These are phyloP conservation scores for Sarocladiaceae sp. DNA, from an alignment of 2,329 filamentous ascomycete genomes.

Conservation along the genomic window DNA sequence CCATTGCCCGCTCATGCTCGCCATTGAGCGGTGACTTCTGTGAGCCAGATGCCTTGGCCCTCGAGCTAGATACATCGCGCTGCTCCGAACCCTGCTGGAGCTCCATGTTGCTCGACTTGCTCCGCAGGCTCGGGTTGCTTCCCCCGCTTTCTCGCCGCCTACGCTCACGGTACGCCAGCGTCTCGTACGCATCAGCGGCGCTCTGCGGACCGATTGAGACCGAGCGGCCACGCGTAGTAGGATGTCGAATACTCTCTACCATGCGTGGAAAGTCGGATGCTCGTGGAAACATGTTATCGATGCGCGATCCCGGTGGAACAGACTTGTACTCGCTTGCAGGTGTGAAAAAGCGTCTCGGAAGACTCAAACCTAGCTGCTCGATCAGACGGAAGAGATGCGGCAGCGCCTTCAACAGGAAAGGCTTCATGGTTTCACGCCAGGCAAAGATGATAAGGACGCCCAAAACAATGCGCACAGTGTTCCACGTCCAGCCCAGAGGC, in stretches of 20 bases:
- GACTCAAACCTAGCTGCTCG: slow-evolving; percentile 68
- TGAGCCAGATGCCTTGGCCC: slow-evolving; percentile 36
- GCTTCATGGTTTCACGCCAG: slow-evolving; percentile 89
- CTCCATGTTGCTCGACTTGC: slow-evolving; percentile 36
- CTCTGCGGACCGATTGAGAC: slow-evolving; percentile 92
- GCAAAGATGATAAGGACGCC: slow-evolving; percentile 80
- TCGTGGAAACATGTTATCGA: slow-evolving; percentile 82
- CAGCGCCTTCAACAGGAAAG: slow-evolving; percentile 65
- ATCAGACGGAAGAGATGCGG: slow-evolving; percentile 84
- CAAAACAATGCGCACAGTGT: slow-evolving; percentile 62
- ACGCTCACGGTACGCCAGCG: slow-evolving; percentile 78
- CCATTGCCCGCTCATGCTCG: slow-evolving; percentile 70
- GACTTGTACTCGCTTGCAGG: slow-evolving; percentile 85
- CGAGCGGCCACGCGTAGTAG: slow-evolving; percentile 62
- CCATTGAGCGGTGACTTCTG: slow-evolving; percentile 42
- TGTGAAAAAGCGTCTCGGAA: slow-evolving; percentile 87
- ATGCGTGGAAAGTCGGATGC: slow-evolving; percentile 83
- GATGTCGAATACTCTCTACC: slow-evolving; percentile 74
- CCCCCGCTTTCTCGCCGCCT: slow-evolving; percentile 48
- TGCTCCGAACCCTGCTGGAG: slow-evolving; percentile 28
- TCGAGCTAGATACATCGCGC: slow-evolving; percentile 31
- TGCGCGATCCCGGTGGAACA: slow-evolving; percentile 60
- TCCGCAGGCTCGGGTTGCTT: slow-evolving; percentile 42
- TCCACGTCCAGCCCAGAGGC: slow-evolving; percentile 58
- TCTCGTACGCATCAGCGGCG: slow-evolving; percentile 93